Evolutionary conservation across 441 rosid genomes (phyloP).

Genomic region (Brassica hybrid): DNA sequence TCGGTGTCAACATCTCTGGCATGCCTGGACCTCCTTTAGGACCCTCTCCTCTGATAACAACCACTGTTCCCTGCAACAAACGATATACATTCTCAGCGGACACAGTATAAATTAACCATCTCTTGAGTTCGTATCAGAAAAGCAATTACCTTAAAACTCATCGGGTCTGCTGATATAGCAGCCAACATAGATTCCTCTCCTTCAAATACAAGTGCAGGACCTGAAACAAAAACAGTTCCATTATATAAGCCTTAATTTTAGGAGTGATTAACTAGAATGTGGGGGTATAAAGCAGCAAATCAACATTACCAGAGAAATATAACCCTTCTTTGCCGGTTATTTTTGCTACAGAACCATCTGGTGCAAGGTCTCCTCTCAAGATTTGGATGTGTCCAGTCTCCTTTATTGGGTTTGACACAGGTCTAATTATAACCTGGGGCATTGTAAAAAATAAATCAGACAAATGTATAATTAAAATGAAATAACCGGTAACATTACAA

Average conservation of each 20-base stretch:
- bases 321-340: slow-evolving; percentile 98
- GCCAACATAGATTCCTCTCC: slow-evolving; percentile 94
- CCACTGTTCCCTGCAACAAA: slow-evolving; percentile 75
- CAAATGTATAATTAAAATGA: slow-evolving; percentile 2
- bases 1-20: slow-evolving; percentile 99
- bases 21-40: slow-evolving; percentile 99
- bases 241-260: background rate
- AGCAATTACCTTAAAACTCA: slow-evolving; percentile 71
- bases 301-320: slow-evolving; percentile 78
- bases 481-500: slow-evolving; percentile 3
- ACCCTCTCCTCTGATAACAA: slow-evolving; percentile 94
- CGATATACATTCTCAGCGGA: slow-evolving; percentile 19
- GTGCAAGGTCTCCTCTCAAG: slow-evolving; percentile 88
- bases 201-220: slow-evolving; percentile 97
- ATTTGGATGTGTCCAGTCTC: slow-evolving; percentile 93
- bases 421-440: slow-evolving; percentile 77
- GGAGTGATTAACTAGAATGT: background rate
- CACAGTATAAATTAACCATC: background rate
- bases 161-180: slow-evolving; percentile 83
- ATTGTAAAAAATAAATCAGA: slow-evolving; percentile 8
- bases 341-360: slow-evolving; percentile 97
- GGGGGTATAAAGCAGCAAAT: background rate
- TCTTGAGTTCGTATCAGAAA: background rate
- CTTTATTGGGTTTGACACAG: slow-evolving; percentile 86
- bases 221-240: slow-evolving; percentile 47